A percentile compares a stretch with the other conserved stretches of the same genome.
Conservation (phyloP, 139 green algal species). For the Chlorella ohadii region DNA sequence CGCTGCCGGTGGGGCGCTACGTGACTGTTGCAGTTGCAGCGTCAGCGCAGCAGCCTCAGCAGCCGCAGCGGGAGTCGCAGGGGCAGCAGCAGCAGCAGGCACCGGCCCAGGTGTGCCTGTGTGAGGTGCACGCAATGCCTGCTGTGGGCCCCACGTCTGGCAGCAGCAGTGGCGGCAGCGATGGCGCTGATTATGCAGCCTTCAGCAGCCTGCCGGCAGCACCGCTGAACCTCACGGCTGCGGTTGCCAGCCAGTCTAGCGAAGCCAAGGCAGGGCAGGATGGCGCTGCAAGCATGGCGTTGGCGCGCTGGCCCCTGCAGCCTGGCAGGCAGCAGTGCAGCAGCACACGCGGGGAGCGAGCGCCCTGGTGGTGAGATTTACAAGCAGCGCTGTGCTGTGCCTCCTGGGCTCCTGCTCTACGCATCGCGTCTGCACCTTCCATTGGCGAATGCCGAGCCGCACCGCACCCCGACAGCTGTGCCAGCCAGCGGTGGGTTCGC, state of each 20-base stretch:
- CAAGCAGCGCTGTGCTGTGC: too few species aligned
- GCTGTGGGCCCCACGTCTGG: background rate
- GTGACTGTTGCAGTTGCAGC: background rate
- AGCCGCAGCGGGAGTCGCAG: too few species aligned
- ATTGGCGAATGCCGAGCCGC: too few species aligned
- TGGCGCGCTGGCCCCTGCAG: background rate
- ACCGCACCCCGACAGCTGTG: too few species aligned
- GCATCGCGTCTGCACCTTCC: too few species aligned
- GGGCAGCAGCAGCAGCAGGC: background rate
- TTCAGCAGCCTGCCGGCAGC: background rate
- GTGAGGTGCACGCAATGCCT: conserved; percentile 29
- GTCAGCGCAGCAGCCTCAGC: background rate
- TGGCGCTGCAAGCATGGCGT: background rate
- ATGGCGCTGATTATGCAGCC: background rate
- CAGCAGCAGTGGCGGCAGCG: background rate
- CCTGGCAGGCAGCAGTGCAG: background rate
- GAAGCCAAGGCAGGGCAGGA: background rate
- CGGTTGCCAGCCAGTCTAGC: background rate
- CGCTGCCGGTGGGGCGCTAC: background rate
- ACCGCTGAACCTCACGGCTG: background rate
- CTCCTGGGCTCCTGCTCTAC: too few species aligned
- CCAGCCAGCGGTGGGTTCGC: too few species aligned
- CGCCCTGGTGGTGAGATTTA: background rate
- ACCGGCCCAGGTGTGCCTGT: conserved; percentile 20
- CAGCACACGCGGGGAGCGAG: background rate